These are phyloP conservation scores for Rhizopogon salebrosus DNA, from an alignment of 768 basidiomycete genomes.

Conservation along the genomic window DNA sequence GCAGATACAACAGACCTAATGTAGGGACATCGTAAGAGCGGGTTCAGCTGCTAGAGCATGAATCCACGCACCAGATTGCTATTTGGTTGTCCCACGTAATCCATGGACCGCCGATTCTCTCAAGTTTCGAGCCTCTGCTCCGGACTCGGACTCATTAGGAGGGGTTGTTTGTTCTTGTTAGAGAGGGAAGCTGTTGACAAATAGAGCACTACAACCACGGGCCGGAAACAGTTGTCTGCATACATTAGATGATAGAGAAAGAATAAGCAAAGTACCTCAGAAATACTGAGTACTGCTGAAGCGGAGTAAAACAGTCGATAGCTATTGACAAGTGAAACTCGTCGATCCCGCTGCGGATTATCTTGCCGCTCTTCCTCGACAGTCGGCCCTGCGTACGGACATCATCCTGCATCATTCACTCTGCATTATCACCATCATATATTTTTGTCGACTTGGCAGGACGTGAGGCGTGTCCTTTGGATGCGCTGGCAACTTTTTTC, in stretches of 20 bases:
- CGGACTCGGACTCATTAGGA: too few relatives aligned
- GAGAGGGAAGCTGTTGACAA: too few relatives aligned
- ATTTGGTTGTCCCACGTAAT: conserved; percentile 60
- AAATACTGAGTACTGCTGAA: background rate
- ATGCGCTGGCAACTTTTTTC: conserved; percentile 14
- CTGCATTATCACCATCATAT: conserved; percentile 44
- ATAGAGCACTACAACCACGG: too few relatives aligned
- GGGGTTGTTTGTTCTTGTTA: too few relatives aligned
- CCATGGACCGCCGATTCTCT: conserved; percentile 25
- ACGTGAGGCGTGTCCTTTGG: conserved; percentile 4
- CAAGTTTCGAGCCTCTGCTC: too few relatives aligned
- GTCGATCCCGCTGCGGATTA: conserved; percentile 58
- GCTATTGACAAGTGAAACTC: conserved; percentile 60
- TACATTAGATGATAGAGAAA: too few relatives aligned
- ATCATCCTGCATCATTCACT: conserved; percentile 79
- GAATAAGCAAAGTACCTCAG: background rate
- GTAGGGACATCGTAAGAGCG: conserved; percentile 5
- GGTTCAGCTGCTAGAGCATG: background rate
- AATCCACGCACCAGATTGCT: conserved; percentile 53
- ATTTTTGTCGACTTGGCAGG: conserved; percentile 2
- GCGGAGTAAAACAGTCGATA: conserved; percentile 1
- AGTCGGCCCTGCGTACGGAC: conserved; percentile 81
- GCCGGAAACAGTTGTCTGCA: too few relatives aligned
- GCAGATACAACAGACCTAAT: conserved; percentile 80
- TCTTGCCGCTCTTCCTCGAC: conserved; percentile 73